Base-by-base conservation (phyloP, 805 yeast species). In the Isabelozyma gotoi region DNA sequence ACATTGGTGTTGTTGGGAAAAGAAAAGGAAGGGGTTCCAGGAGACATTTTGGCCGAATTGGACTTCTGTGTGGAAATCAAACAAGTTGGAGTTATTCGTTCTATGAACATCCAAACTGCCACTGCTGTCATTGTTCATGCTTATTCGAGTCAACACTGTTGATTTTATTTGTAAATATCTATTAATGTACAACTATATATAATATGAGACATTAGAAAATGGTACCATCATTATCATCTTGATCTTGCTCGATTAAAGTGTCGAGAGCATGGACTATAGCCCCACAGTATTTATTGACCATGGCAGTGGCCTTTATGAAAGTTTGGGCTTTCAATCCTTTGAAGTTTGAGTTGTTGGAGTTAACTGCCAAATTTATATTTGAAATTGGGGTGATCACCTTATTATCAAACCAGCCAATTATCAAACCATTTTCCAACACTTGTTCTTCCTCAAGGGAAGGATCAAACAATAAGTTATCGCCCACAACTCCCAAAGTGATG, bases 51-150 rank as follows among this genome's bases (percentile, higher is more conserved):
- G 42, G 84, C 88, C 0, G 92, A 87, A 56, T 69, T 92, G 24
- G 97, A 91, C 58, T 70, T 83, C 51, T 91, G 97, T 60, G 81
- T 92, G 33, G 96, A 91, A 57, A 91, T 91, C 53, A 88, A 89
- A 58, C 98, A 91, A 60, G 84, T 81, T 33, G 98, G 98, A 12
- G 90, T 91, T 14, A 82, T 92, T 33, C 75, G 98, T 52, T 90
- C 97, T 1, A 91, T 91, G 98, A 91, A 91, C 57, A 91, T 91
- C 48, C 98, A 91, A 67, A 91, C 97, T 0, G 98, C 97, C 1
- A 84, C 97, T 0, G 98, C 97, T 0, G 90, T 91, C 16, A 80
- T 91, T 40, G 96, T 90, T 5, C 96, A 91, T 63, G 94, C 97
- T 0, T 91, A 92, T 56, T 82, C 95, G 1, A 60, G 75, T 15